Evolutionary conservation across 495 filamentous ascomycete genomes (phyloP).

Genomic region (Penicillium antarcticum): DNA sequence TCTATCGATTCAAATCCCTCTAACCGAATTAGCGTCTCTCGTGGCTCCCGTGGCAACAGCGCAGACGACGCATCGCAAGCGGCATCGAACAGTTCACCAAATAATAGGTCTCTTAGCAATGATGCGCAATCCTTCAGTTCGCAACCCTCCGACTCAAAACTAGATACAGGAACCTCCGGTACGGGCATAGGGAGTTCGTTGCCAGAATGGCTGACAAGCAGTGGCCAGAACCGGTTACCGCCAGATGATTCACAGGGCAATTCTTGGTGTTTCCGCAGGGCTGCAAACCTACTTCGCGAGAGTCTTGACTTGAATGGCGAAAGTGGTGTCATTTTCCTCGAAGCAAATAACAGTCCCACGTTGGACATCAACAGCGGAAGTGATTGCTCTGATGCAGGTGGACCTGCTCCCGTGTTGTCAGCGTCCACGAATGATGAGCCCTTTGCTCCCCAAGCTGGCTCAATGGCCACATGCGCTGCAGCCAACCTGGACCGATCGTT

Average conservation of each 20-base stretch:
- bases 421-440: constrained; percentile 39
- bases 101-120: constrained; percentile 21
- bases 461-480: constrained; percentile 28
- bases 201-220: constrained; percentile 37
- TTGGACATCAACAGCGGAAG: constrained; percentile 32
- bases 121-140: constrained; percentile 33
- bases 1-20: not conserved
- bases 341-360: constrained; percentile 30
- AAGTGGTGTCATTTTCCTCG: constrained; percentile 56
- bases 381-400: constrained; percentile 28
- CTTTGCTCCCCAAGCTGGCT: constrained; percentile 35
- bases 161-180: constrained; percentile 21
- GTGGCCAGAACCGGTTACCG: constrained; percentile 28
- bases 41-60: too few species aligned
- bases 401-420: constrained; percentile 34
- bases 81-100: constrained; percentile 14
- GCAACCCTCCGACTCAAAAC: constrained; percentile 22
- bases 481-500: constrained; percentile 39
- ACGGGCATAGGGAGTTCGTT: constrained; percentile 26
- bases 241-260: constrained; percentile 40
- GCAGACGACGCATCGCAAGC: constrained; percentile 12
- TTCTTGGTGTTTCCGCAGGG: constrained; percentile 50
- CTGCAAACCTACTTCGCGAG: constrained; percentile 55
- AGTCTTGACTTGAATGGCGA: constrained; percentile 49
- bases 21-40: constrained; percentile 5